Conservation (phyloP, 176 grass and related monocot genomes). For the Olyra latifolia region DNA sequence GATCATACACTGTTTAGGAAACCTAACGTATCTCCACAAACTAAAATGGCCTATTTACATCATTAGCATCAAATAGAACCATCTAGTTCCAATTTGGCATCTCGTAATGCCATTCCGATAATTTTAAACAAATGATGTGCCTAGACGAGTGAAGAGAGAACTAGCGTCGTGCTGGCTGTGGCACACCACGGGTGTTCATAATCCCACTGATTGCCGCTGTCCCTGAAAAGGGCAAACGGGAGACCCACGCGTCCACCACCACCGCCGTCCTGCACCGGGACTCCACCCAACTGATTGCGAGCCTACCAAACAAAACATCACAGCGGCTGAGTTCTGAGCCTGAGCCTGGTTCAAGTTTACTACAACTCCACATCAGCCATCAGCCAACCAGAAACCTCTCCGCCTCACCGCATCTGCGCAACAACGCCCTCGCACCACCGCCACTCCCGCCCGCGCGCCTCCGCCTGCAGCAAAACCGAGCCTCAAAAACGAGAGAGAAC, state of each 20-base stretch:
- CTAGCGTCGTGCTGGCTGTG: background rate
- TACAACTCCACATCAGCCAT: background rate
- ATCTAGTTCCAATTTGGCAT: no score
- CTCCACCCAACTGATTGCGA: constrained; percentile 26
- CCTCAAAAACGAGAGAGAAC: background rate
- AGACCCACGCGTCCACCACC: constrained; percentile 37
- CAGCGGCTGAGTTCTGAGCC: background rate
- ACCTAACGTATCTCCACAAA: no score
- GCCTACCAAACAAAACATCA: constrained; percentile 8
- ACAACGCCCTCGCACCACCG: background rate
- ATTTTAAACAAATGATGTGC: no score
- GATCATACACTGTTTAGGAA: no score
- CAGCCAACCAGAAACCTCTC: background rate
- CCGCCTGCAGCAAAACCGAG: background rate
- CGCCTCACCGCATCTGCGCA: background rate
- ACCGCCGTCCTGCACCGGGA: background rate
- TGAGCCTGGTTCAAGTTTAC: no score
- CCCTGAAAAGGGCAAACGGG: background rate
- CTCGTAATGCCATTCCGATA: no score
- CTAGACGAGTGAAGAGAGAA: no score
- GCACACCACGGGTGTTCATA: background rate
- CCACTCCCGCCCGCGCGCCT: background rate
- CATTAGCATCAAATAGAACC: no score
- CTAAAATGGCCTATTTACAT: no score
- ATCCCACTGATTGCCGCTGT: constrained; percentile 26